phyloP scores from a whole-genome alignment of 768 basidiomycete genomes.

The Leccinum uliginosum region DNA sequence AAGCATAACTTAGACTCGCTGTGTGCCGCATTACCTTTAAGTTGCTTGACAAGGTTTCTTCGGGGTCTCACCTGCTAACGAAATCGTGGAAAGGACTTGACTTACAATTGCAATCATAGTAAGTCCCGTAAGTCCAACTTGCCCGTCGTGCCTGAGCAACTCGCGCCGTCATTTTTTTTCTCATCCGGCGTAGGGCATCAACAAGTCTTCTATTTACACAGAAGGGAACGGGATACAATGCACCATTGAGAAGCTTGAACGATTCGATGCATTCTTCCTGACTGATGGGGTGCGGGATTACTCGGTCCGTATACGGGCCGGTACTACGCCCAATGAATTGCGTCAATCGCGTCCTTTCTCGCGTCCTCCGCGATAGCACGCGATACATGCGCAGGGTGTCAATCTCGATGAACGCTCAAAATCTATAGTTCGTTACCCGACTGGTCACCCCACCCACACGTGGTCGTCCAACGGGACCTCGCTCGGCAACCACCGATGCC shows the following conservation, averaged over 20 bases:
- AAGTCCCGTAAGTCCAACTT: too few species aligned
- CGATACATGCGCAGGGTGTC: constrained; percentile 65
- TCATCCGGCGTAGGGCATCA: too few species aligned
- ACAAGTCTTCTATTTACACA: too few species aligned
- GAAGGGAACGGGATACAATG: too few species aligned
- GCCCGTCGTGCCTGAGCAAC: too few species aligned
- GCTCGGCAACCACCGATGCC: constrained; percentile 44
- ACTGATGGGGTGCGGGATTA: constrained; percentile 64
- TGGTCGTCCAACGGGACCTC: constrained; percentile 38
- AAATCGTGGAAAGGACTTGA: too few species aligned
- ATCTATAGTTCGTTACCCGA: constrained; percentile 37
- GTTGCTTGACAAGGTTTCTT: too few species aligned
- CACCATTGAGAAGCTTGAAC: constrained; percentile 48
- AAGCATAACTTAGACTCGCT: too few species aligned
- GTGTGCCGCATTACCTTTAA: too few species aligned
- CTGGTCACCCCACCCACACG: constrained; percentile 36
- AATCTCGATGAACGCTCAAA: constrained; percentile 78
- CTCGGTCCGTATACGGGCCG: constrained; percentile 73
- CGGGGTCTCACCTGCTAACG: too few species aligned
- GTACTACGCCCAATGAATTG: constrained; percentile 75
- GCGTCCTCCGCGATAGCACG: constrained; percentile 48
- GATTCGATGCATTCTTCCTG: constrained; percentile 78
- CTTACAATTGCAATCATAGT: too few species aligned
- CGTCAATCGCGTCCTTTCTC: constrained; percentile 65
- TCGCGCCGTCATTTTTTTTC: too few species aligned